phyloP scores from a whole-genome alignment of 2,329 filamentous ascomycete species.

The Anisogramma anomala region DNA sequence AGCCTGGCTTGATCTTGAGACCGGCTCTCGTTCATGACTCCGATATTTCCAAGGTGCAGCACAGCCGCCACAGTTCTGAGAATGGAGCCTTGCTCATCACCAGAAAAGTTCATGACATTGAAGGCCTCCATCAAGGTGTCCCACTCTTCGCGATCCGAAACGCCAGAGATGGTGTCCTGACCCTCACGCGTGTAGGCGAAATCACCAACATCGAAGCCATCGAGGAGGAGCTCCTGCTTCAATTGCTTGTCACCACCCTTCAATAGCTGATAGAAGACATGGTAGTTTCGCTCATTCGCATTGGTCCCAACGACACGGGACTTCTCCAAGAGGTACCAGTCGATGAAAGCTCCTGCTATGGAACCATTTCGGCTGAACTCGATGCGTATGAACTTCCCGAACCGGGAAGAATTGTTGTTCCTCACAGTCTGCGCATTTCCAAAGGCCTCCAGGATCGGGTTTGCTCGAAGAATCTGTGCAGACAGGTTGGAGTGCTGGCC shows the following conservation, averaged over 20 bases:
- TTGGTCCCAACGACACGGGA: slow-evolving; percentile 92
- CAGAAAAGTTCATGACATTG: slow-evolving; percentile 82
- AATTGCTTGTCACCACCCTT: slow-evolving; percentile 66
- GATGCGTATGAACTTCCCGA: slow-evolving; percentile 97
- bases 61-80: slow-evolving; percentile 82
- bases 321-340: slow-evolving; percentile 97
- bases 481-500: slow-evolving; percentile 70
- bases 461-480: slow-evolving; percentile 89
- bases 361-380: slow-evolving; percentile 81
- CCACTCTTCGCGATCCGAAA: slow-evolving; percentile 90
- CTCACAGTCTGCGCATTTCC: slow-evolving; percentile 96
- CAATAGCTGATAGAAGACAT: slow-evolving; percentile 92
- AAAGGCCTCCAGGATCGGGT: slow-evolving; percentile 94
- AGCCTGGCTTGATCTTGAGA: slow-evolving; percentile 84
- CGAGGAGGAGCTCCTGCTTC: slow-evolving; percentile 66
- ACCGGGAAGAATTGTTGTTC: slow-evolving; percentile 96
- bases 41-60: slow-evolving; percentile 84
- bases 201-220: slow-evolving; percentile 64
- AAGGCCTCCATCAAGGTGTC: slow-evolving; percentile 83
- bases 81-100: slow-evolving; percentile 72
- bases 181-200: slow-evolving; percentile 88
- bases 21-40: slow-evolving; percentile 79
- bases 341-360: slow-evolving; percentile 91
- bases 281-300: slow-evolving; percentile 83
- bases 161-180: slow-evolving; percentile 80